Base-by-base conservation (phyloP, 2,329 filamentous ascomycete species). In the Stenocarpella maydis region DNA sequence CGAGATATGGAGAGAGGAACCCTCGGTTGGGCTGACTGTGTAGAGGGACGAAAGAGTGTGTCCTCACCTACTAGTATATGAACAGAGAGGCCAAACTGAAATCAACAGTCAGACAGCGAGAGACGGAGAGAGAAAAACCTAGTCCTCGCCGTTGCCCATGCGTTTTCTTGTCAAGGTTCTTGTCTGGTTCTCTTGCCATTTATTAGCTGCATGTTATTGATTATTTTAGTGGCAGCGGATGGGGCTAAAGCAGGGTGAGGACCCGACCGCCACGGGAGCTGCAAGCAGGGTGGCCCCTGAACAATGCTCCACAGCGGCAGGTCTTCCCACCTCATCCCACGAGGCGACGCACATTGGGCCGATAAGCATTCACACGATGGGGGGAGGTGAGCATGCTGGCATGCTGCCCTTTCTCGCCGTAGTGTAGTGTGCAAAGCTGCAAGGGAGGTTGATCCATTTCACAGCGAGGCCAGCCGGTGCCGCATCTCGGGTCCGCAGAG, bases 151-250 rank as follows among this genome's bases (percentile, higher is more conserved):
- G 39, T 55, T 15, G 37, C 31, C 37, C 47, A 45, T 24, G 54
- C 65, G 65, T 52, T 45, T 68, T 54, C 31, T 31, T 53, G 49
- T 34, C 66, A 64, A 68, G 47, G 55, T 64, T 55, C 34, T 10
- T 5, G 34, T 37, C 49, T 60, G 61, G 52, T 63, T 69, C 55
- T 63, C 58, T 17, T 37, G 58, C 58, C 43, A 63, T 63, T 63
- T 63, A 63, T 63, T 63, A 63, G 58, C 49, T 69, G 58, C 67
- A 65, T 53, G 47, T 47, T 65, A 67, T 67, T 67, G 58, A 63
- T 49, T 58, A 58, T 49, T 58, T 49, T 67, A 67, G 52, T 50
- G 65, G 41, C 43, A 67, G 41, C 10, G 41, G 52, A 41, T 50
- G 64, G 64, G 52, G 28, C 21, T 31, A n/a, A 52, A 8, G 34